phyloP scores from a whole-genome alignment of 208 protist species.

The Phytomonas francai region DNA sequence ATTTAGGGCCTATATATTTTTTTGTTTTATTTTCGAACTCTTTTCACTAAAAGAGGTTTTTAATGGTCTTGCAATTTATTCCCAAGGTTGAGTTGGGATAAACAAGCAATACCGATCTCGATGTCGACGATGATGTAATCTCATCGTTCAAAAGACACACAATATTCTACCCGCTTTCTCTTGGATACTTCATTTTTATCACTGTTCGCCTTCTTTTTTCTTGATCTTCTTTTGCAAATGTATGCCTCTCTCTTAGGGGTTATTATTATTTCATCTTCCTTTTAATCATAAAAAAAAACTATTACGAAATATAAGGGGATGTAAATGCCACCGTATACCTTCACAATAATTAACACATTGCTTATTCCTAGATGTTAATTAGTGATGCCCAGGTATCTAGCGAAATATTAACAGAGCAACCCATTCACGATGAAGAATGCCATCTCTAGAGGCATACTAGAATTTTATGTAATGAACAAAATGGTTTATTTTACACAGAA shows the following conservation, averaged over 20 bases:
- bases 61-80: slow-evolving; percentile 1
- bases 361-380: neutral
- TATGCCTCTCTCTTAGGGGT: neutral
- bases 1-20: slow-evolving; percentile 6
- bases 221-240: neutral
- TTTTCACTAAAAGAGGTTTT: neutral
- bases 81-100: neutral
- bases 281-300: neutral
- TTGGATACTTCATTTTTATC: neutral
- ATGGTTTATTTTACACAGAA: neutral
- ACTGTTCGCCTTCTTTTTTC: neutral
- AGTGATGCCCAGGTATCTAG: neutral
- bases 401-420: neutral
- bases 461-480: neutral
- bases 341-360: neutral
- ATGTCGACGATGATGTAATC: neutral
- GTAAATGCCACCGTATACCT: neutral
- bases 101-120: neutral
- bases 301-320: neutral
- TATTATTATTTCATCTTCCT: neutral
- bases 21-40: slow-evolving; percentile 1
- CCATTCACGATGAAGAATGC: neutral
- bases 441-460: neutral
- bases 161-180: neutral
- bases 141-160: neutral